These are phyloP conservation scores for Trifolium subterraneum DNA, from an alignment of 306 rosid genomes.

Conservation along the genomic window DNA sequence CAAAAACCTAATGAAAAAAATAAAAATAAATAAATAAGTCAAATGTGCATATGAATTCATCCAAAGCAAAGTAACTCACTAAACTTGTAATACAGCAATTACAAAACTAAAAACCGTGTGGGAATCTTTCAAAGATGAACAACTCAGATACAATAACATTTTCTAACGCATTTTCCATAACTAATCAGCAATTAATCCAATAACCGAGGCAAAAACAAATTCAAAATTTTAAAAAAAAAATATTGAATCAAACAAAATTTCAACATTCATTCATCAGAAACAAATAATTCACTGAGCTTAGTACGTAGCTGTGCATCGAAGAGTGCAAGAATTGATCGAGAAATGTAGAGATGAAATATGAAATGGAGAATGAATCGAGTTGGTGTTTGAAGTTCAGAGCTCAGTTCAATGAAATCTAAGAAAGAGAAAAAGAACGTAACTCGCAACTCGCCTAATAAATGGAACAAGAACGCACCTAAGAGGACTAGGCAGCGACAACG, in stretches of 20 bases:
- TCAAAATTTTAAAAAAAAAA: conserved; percentile 1
- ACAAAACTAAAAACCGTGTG: background rate
- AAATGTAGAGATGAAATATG: conserved; percentile 41
- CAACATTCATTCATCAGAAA: background rate
- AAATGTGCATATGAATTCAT: conserved; percentile 24
- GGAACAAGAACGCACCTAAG: background rate
- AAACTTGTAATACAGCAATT: background rate
- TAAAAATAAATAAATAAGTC: conserved; percentile 13
- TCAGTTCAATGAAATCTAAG: background rate
- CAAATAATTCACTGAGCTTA: background rate
- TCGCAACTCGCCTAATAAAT: background rate
- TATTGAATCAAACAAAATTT: background rate
- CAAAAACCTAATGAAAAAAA: conserved; percentile 35
- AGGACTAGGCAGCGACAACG: background rate
- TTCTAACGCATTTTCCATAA: conserved; percentile 20
- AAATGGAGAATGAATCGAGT: conserved; percentile 40
- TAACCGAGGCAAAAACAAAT: background rate
- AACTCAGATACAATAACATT: background rate
- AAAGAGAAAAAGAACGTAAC: background rate
- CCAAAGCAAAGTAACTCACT: conserved; percentile 3
- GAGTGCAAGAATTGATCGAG: background rate
- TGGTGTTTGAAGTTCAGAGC: conserved; percentile 34
- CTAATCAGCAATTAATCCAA: background rate
- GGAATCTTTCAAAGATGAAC: background rate
- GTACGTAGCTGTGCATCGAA: no score